Conservation (phyloP, 2,329 filamentous ascomycete species). For the Talaromyces sp. region DNA sequence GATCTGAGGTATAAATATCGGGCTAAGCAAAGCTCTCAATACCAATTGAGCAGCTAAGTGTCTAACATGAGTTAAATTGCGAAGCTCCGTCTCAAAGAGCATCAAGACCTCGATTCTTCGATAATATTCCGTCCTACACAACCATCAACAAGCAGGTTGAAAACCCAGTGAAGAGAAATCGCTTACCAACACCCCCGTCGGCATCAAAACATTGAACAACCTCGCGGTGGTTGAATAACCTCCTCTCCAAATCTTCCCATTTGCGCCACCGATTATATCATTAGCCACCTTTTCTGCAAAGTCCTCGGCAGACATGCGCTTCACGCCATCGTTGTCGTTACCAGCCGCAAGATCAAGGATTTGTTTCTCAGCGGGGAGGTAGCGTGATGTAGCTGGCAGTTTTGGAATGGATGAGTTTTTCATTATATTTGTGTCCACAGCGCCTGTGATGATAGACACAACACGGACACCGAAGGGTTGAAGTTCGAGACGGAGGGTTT, state of each 20-base stretch:
- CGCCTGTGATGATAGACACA: neutral
- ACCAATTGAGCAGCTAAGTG: too few species aligned
- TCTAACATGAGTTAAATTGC: too few species aligned
- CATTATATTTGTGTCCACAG: neutral
- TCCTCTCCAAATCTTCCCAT: neutral
- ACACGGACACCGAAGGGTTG: slow-evolving; percentile 4
- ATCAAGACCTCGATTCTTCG: neutral
- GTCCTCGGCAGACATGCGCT: neutral
- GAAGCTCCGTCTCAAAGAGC: neutral
- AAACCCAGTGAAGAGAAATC: neutral
- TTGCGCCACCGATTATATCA: neutral
- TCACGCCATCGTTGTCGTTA: neutral
- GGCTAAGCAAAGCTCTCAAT: too few species aligned
- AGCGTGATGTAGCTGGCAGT: neutral
- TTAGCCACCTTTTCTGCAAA: neutral
- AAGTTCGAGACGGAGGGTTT: slow-evolving; percentile 5
- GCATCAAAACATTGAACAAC: neutral
- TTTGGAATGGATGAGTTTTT: neutral
- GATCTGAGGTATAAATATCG: too few species aligned
- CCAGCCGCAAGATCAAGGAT: neutral
- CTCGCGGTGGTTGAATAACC: neutral
- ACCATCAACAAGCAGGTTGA: neutral
- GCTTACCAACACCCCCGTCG: neutral
- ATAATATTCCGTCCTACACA: neutral
- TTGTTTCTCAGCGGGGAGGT: neutral